phyloP scores from a whole-genome alignment of 768 basidiomycete genomes.

The Podaxis carcinomalis region DNA sequence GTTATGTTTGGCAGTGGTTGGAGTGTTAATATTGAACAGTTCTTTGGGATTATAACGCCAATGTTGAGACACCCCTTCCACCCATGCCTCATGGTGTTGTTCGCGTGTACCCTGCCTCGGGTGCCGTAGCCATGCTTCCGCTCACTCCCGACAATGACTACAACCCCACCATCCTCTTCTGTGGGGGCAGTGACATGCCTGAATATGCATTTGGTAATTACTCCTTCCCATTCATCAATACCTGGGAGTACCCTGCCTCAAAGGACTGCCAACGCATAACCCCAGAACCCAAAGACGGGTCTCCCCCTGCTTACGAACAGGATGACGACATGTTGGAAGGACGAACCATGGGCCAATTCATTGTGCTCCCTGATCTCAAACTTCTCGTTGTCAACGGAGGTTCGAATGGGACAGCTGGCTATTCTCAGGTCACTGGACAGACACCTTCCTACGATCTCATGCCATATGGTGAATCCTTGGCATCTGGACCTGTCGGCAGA shows the following conservation, averaged over 20 bases:
- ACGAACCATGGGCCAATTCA: constrained; percentile 91
- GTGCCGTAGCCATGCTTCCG: constrained; percentile 86
- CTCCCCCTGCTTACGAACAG: constrained; percentile 52
- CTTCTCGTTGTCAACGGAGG: constrained; percentile 81
- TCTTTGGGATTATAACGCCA: constrained; percentile 34
- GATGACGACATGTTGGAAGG: constrained; percentile 75
- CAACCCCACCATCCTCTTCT: constrained; percentile 81
- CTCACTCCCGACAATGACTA: constrained; percentile 88
- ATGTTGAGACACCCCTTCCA: constrained; percentile 63
- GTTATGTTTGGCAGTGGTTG: constrained; percentile 2
- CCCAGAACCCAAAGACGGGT: constrained; percentile 75
- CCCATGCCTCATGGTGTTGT: constrained; percentile 70
- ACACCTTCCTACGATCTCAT: constrained; percentile 41
- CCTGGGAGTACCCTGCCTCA: constrained; percentile 68
- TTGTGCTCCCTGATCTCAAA: constrained; percentile 74
- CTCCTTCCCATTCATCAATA: constrained; percentile 66
- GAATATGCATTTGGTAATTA: constrained; percentile 78
- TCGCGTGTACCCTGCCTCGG: constrained; percentile 88
- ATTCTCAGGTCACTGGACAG: constrained; percentile 54
- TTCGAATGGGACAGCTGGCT: constrained; percentile 85
- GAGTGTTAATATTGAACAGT: constrained; percentile 13
- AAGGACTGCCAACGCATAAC: constrained; percentile 78
- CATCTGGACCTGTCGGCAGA: constrained; percentile 70
- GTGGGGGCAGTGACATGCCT: constrained; percentile 82
- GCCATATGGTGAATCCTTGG: constrained; percentile 72